Evolutionary conservation across 75 land plant genomes (phyloP), one percentile per base, ranked within the genome.

Genomic region (Cupressus sempervirens): DNA sequence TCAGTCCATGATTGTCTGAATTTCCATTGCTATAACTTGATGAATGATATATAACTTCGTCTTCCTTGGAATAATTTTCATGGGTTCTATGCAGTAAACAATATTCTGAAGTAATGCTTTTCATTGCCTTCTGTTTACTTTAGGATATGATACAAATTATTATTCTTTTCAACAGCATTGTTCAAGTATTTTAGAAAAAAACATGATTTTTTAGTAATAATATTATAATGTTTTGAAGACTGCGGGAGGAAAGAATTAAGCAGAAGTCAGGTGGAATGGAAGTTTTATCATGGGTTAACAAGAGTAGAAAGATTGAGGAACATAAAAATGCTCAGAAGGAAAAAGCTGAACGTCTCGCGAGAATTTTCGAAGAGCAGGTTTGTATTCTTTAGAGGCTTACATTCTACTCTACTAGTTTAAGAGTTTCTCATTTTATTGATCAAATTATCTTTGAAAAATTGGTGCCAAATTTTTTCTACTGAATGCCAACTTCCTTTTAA

Each of bases 291-390:
- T n/a, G n/a, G n/a, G n/a, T n/a, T n/a, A n/a, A n/a, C n/a, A 93
- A 89, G 89, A 90, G 89, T 80, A 86, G 99, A 72, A 91, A 91
- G 83, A 80, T 98, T 53, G 98, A 96, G 85, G 92, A 95, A 86
- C 88, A 91, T 35, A 93, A 74, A 87, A 91, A 90, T 79, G 83
- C 86, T 83, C 93, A 94, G 82, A 96, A 89, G 87, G 89, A 91
- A 85, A 93, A 94, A 86, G 95, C 96, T 83, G 86, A 89, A 88
- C 91, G 87, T 65, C 88, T 85, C 45, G 92, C 97, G 7, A 93
- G 83, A 80, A 80, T 92, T 13, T 89, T 95, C 65, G 97, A 93
- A 82, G 96, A 96, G 83, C 96, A 93, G 94, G 99, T 96, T 56
- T 48, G 84, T 85, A 16, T 26, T 41, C 54, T 56, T 26, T 43